Base-by-base conservation (phyloP, 1,284 basidiomycete species). In the Cryptococcus sp. region DNA sequence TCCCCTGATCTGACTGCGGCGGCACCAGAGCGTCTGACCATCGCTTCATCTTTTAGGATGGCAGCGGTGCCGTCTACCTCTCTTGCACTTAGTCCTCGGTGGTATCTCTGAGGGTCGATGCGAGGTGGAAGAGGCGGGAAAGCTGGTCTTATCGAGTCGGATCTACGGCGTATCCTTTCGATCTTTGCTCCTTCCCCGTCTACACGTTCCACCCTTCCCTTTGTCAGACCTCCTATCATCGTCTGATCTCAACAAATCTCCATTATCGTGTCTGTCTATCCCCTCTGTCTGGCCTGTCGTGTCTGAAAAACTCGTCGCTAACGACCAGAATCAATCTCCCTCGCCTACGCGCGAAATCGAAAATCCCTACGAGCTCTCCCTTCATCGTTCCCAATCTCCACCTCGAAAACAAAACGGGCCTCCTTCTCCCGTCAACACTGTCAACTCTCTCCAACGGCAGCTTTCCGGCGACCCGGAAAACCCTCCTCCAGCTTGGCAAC, bases 401-500 rank as follows among this genome's bases (percentile, higher is more conserved):
- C 35, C 47, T 24, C 24, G 33, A n/a, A 28, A 37, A 22, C 6
- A 14, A n/a, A 32, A 28, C 18, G 52, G 51, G 12, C 31, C 60
- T 18, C 44, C 59, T 7, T 62, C 60, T 11, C 59, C 58, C 41
- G 21, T 48, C 31, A 41, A 38, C 25, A 54, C 59, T 23, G 49
- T 51, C 56, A 65, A 57, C 56, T 57, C 48, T 6, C 52, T 67
- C 18, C 60, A 63, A 23, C 57, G 62, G 5, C 59, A 59, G 31
- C 50, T 69, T 12, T 68, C 69, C 16, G 65, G 62, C 39, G 66
- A 68, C 39, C 66, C 65, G 7, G 63, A 67, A 19, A 58, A 59
- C 4, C 66, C 67, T 10, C 65, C 67, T 16, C 66, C 67, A 21
- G 66, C 65, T n/a, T 71, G 69, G 69, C 66, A 64, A 36, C 59